Percentiles rank a stretch among this genome's conserved stretches.
Conservation (phyloP, 441 rosid genomes). For the Isatis lusitanica region DNA sequence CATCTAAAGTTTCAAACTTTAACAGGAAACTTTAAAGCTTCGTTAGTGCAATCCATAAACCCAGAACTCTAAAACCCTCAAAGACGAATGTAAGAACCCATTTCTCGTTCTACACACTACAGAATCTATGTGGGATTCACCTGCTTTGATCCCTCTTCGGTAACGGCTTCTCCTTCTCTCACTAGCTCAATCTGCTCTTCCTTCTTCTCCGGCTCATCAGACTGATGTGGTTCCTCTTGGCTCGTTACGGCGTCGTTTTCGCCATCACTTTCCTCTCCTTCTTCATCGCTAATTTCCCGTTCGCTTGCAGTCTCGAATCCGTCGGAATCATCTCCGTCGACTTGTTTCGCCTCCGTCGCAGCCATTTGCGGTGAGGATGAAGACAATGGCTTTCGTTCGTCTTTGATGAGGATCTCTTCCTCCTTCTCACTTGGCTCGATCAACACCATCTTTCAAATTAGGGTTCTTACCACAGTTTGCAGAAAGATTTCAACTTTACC, state of each 20-base stretch:
- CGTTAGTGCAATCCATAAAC: slow-evolving; percentile 5
- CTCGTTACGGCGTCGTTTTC: slow-evolving; percentile 18
- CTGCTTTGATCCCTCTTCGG: slow-evolving; percentile 51
- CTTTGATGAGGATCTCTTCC: slow-evolving; percentile 24
- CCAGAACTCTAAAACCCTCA: slow-evolving; percentile 23
- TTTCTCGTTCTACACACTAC: background rate
- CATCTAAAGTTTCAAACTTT: background rate
- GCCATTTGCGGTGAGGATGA: slow-evolving; percentile 22
- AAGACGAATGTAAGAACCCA: background rate
- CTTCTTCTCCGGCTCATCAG: slow-evolving; percentile 15
- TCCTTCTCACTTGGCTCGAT: slow-evolving; percentile 45
- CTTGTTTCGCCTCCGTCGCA: slow-evolving; percentile 29
- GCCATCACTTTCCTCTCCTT: slow-evolving; percentile 29
- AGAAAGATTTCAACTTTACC: slow-evolving; percentile 5
- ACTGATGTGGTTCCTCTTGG: slow-evolving; percentile 23
- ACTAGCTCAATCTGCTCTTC: slow-evolving; percentile 13
- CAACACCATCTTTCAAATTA: slow-evolving; percentile 52
- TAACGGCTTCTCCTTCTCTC: slow-evolving; percentile 19
- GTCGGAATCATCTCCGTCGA: slow-evolving; percentile 58
- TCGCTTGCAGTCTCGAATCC: slow-evolving; percentile 95
- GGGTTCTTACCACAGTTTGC: slow-evolving; percentile 14
- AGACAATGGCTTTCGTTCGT: slow-evolving; percentile 31
- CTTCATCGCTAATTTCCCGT: slow-evolving; percentile 56
- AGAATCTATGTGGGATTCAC: slow-evolving; percentile 28
- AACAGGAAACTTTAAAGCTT: background rate